These are phyloP conservation scores for Thuja plicata DNA, from an alignment of 83 land plant genomes.

Conservation along the genomic window DNA sequence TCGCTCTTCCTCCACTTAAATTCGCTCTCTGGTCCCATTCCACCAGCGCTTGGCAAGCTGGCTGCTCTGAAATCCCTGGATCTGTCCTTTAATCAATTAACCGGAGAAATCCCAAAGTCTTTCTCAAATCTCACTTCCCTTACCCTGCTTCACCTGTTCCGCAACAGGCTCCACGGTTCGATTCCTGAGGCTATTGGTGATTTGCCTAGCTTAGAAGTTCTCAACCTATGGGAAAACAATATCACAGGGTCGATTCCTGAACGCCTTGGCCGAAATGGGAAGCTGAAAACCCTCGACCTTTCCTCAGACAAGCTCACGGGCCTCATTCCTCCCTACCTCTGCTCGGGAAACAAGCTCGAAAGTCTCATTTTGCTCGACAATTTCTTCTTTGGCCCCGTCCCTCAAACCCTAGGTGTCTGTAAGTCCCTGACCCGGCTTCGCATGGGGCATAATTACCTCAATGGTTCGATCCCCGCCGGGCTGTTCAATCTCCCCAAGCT, in stretches of 20 bases:
- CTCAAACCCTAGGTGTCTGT: slow-evolving; percentile 52
- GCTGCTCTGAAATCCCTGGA: slow-evolving; percentile 56
- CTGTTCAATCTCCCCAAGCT: slow-evolving; percentile 55
- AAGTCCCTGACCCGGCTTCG: slow-evolving; percentile 52
- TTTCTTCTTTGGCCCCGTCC: slow-evolving; percentile 73
- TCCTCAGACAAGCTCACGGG: slow-evolving; percentile 81
- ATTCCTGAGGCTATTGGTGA: slow-evolving; percentile 53
- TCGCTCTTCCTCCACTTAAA: slow-evolving; percentile 67
- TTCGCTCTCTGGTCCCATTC: slow-evolving; percentile 62
- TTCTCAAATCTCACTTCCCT: slow-evolving; percentile 42
- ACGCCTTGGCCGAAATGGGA: slow-evolving; percentile 44
- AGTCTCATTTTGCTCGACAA: slow-evolving; percentile 59
- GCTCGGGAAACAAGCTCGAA: slow-evolving; percentile 34
- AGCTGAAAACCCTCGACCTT: slow-evolving; percentile 54
- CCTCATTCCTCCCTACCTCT: slow-evolving; percentile 53
- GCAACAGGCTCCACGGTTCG: slow-evolving; percentile 63
- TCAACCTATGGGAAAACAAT: slow-evolving; percentile 69
- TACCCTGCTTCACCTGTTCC: slow-evolving; percentile 55
- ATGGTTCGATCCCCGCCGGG: slow-evolving; percentile 62
- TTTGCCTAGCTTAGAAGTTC: slow-evolving; percentile 44
- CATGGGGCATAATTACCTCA: slow-evolving; percentile 62
- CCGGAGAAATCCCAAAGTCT: slow-evolving; percentile 58
- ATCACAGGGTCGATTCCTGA: slow-evolving; percentile 67
- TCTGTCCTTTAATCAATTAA: slow-evolving; percentile 61
- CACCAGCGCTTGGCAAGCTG: slow-evolving; percentile 58